phyloP scores from a whole-genome alignment of 441 rosid genomes.

The Jatropha multifida region DNA sequence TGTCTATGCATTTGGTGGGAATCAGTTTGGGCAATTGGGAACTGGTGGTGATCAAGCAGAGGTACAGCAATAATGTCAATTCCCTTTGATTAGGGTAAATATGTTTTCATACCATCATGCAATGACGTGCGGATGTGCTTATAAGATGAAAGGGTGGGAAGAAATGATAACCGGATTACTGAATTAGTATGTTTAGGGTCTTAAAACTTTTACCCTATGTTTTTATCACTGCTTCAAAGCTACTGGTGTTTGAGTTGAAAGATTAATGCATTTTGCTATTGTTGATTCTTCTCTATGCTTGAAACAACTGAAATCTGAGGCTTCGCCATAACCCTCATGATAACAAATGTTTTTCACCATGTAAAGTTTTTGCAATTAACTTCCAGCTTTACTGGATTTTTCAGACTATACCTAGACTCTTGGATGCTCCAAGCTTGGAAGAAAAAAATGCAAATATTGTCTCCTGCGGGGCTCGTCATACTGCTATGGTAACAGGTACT shows the following conservation, averaged over 20 bases:
- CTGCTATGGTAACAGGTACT: slow-evolving; percentile 69
- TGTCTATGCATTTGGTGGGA: slow-evolving; percentile 93
- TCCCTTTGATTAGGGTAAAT: not conserved
- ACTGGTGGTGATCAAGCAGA: slow-evolving; percentile 97
- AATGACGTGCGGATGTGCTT: not conserved
- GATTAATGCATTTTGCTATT: not conserved
- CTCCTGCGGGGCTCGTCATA: slow-evolving; percentile 98
- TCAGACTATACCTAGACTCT: slow-evolving; percentile 83
- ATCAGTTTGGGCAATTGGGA: slow-evolving; percentile 98
- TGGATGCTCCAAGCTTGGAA: slow-evolving; percentile 88
- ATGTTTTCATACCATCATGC: not conserved
- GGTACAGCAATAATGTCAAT: slow-evolving; percentile 41
- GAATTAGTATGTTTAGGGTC: not conserved
- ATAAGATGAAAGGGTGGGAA: not conserved
- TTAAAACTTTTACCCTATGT: not conserved
- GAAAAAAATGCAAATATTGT: slow-evolving; percentile 48
- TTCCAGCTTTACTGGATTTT: slow-evolving; percentile 25
- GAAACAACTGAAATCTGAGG: not conserved
- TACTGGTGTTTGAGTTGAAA: not conserved
- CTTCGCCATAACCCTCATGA: not conserved
- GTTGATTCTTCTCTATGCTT: not conserved
- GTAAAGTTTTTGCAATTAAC: slow-evolving; percentile 21
- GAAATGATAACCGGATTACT: not conserved
- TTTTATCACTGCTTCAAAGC: not conserved
- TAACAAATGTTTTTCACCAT: not conserved